Percentiles rank a stretch among this genome's conserved stretches.
Conservation (phyloP, 352 stramenopile species). For the Paralagenidium karlingii region DNA sequence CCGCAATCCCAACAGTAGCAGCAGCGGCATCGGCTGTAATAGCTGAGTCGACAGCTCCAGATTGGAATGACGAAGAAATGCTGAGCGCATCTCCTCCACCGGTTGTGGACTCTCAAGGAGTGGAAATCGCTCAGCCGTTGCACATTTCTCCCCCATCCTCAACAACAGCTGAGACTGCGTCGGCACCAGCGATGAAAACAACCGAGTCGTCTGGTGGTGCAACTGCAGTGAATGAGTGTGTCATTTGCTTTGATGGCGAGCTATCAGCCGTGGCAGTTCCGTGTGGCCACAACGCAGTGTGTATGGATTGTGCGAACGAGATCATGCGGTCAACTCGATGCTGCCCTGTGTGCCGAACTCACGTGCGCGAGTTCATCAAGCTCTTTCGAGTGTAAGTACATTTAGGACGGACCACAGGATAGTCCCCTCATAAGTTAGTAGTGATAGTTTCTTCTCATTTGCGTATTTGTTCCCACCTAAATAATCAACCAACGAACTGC, state of each 20-base stretch:
- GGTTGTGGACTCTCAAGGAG: slow-evolving; percentile 23
- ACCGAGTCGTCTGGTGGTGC: no score
- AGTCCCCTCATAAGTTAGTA: no score
- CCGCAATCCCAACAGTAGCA: background rate
- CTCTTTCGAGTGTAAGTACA: no score
- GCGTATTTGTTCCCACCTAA: no score
- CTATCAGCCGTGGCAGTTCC: slow-evolving; percentile 69
- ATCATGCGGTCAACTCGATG: slow-evolving; percentile 38
- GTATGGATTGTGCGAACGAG: slow-evolving; percentile 72
- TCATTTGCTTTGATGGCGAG: slow-evolving; percentile 75
- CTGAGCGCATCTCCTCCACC: background rate
- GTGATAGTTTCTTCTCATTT: no score
- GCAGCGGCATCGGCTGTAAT: background rate
- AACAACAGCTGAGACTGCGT: slow-evolving; percentile 3
- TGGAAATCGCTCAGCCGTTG: slow-evolving; percentile 63
- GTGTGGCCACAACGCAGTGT: slow-evolving; percentile 81
- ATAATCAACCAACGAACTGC: no score
- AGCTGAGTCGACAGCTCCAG: slow-evolving; percentile 15
- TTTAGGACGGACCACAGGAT: no score
- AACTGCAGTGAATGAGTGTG: no score
- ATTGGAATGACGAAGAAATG: slow-evolving; percentile 5
- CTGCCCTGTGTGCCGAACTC: slow-evolving; percentile 64
- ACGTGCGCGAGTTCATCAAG: slow-evolving; percentile 63
- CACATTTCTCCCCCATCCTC: slow-evolving; percentile 4
- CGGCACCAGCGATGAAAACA: background rate